phyloP scores from a whole-genome alignment of 1,139 yeast species.

The Sugiyamaella paludigena region DNA sequence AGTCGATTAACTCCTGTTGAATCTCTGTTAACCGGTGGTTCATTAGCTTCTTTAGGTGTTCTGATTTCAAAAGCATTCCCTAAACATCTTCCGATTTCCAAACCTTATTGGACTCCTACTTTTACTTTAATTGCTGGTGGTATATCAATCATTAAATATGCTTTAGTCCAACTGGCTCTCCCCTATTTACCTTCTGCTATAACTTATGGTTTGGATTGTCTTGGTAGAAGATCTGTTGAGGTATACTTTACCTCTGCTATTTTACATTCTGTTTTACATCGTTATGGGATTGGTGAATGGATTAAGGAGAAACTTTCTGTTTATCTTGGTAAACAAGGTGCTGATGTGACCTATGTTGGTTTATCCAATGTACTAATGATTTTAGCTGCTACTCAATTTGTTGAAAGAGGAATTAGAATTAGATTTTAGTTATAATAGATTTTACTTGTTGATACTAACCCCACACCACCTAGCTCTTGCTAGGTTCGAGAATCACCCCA shows the following conservation, averaged over 20 bases:
- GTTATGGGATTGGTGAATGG: conserved; percentile 17
- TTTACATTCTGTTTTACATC: conserved; percentile 21
- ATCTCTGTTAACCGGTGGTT: conserved; percentile 31
- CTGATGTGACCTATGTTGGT: conserved; percentile 23
- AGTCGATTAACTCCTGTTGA: conserved; percentile 27
- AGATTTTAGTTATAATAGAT: too few species aligned
- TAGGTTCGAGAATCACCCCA: too few species aligned
- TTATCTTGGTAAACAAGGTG: conserved; percentile 24
- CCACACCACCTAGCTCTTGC: too few species aligned
- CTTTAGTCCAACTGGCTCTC: conserved; percentile 21
- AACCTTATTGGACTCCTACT: conserved; percentile 41
- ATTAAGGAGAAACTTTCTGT: conserved; percentile 18
- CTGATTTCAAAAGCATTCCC: conserved; percentile 33
- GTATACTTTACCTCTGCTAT: conserved; percentile 32
- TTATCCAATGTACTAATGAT: conserved; percentile 26
- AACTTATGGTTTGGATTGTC: conserved; percentile 23
- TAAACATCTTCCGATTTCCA: conserved; percentile 35
- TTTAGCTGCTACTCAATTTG: conserved; percentile 24
- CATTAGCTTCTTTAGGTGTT: conserved; percentile 31
- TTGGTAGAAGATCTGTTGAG: conserved; percentile 36
- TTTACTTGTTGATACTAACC: too few species aligned
- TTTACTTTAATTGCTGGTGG: conserved; percentile 37
- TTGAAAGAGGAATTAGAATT: conserved; percentile 24
- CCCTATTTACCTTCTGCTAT: conserved; percentile 32
- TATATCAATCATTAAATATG: conserved; percentile 33